phyloP scores from a whole-genome alignment of 2,329 filamentous ascomycete genomes.

The Ilyonectria robusta region DNA sequence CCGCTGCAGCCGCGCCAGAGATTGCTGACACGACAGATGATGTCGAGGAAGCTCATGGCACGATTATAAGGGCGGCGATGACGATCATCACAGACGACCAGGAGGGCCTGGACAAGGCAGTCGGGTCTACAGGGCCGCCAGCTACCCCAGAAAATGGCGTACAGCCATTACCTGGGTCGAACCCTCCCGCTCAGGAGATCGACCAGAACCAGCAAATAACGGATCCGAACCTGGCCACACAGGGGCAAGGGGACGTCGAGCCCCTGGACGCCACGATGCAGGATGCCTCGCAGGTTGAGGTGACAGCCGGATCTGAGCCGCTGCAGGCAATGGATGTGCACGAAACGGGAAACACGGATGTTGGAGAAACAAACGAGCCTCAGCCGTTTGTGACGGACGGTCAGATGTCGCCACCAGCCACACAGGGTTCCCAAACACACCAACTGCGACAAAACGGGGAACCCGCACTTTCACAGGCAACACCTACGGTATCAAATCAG shows the following conservation, averaged over 20 bases:
- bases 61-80: constrained; percentile 19
- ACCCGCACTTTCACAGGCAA: constrained; percentile 27
- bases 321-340: constrained; percentile 12
- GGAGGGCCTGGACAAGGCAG: constrained; percentile 20
- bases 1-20: constrained; percentile 16
- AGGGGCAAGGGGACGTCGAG: constrained; percentile 21
- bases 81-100: constrained; percentile 15
- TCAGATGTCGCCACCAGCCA: constrained; percentile 44
- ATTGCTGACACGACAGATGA: constrained; percentile 29
- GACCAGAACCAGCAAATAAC: constrained; percentile 12
- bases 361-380: constrained; percentile 20
- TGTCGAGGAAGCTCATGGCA: constrained; percentile 26
- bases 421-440: constrained; percentile 36
- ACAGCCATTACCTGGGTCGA: constrained; percentile 18
- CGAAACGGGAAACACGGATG: constrained; percentile 15
- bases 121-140: constrained; percentile 21
- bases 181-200: constrained; percentile 15
- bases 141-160: constrained; percentile 27
- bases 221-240: constrained; percentile 17
- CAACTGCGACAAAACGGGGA: constrained; percentile 28
- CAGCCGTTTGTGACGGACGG: constrained; percentile 31
- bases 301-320: constrained; percentile 10
- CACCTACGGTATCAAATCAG: constrained; percentile 26
- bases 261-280: constrained; percentile 38
- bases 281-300: constrained; percentile 26